These are phyloP conservation scores for Penicillium verrucosum DNA, from an alignment of 2,329 filamentous ascomycete genomes.

Conservation along the genomic window DNA sequence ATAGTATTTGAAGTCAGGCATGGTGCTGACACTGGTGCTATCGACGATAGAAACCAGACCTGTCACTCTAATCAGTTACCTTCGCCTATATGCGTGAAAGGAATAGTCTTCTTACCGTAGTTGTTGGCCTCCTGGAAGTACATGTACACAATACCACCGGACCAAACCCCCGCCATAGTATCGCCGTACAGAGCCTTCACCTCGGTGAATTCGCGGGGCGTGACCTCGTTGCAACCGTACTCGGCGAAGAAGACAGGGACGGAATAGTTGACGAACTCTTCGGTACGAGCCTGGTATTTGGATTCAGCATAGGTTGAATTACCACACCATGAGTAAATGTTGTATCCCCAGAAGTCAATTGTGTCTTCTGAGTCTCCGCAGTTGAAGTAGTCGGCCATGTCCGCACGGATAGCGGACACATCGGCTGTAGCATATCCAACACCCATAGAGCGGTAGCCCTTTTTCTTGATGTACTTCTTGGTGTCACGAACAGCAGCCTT, in stretches of 20 bases:
- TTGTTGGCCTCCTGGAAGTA: conserved; percentile 87
- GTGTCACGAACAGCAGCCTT: conserved; percentile 94
- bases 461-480: conserved; percentile 81
- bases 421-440: conserved; percentile 95
- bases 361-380: conserved; percentile 63
- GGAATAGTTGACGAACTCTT: conserved; percentile 81
- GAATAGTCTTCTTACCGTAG: conserved; percentile 22
- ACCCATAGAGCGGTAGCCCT: conserved; percentile 71
- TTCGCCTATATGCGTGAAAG: not conserved
- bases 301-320: conserved; percentile 70
- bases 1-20: conserved; percentile 71
- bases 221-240: conserved; percentile 82
- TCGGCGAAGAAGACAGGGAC: conserved; percentile 96
- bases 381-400: conserved; percentile 89
- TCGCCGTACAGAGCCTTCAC: conserved; percentile 73
- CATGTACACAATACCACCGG: conserved; percentile 96
- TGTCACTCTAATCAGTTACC: conserved; percentile 46
- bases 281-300: conserved; percentile 73
- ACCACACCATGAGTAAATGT: conserved; percentile 98
- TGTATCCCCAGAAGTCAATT: conserved; percentile 98
- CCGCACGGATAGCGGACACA: conserved; percentile 73
- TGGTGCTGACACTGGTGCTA: conserved; percentile 59
- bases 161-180: conserved; percentile 80
- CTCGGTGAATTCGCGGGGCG: conserved; percentile 75
- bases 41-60: conserved; percentile 52